Percentiles rank a stretch among this genome's conserved stretches.
These are phyloP conservation scores for Ogataea methylovora DNA, from an alignment of 805 yeast genomes.

Conservation along the genomic window DNA sequence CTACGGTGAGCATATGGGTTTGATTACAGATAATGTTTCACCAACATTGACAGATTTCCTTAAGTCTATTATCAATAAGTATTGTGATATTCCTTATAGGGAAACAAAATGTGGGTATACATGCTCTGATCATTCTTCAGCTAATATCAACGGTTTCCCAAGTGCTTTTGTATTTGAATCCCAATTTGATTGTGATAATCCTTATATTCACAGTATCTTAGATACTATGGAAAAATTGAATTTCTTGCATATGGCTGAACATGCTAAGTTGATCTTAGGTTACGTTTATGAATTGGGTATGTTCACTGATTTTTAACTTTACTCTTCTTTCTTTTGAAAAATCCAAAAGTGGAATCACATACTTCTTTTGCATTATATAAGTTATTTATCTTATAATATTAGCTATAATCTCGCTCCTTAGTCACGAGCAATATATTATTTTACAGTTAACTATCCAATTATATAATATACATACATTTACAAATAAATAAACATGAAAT, in stretches of 20 bases:
- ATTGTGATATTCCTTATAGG: constrained; percentile 60
- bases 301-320: constrained; percentile 15
- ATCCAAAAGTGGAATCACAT: too few species aligned
- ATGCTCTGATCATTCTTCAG: constrained; percentile 90
- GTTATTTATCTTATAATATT: not conserved
- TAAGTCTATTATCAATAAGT: constrained; percentile 50
- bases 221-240: constrained; percentile 81
- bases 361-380: too few species aligned
- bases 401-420: too few species aligned
- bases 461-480: too few species aligned
- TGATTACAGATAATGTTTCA: constrained; percentile 65
- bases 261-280: constrained; percentile 69
- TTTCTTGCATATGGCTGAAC: constrained; percentile 73
- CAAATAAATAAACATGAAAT: too few species aligned
- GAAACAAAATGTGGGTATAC: constrained; percentile 87
- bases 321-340: too few species aligned
- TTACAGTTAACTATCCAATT: too few species aligned
- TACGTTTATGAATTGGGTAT: constrained; percentile 61
- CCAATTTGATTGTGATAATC: constrained; percentile 53
- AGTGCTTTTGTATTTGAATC: constrained; percentile 78
- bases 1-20: constrained; percentile 64
- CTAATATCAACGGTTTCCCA: constrained; percentile 77
- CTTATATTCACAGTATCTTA: constrained; percentile 64
- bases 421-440: too few species aligned
- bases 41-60: constrained; percentile 49